Percentiles rank a stretch among this genome's conserved stretches.
Conservation (phyloP, 768 basidiomycete species). For the Naganishia onofrii region DNA sequence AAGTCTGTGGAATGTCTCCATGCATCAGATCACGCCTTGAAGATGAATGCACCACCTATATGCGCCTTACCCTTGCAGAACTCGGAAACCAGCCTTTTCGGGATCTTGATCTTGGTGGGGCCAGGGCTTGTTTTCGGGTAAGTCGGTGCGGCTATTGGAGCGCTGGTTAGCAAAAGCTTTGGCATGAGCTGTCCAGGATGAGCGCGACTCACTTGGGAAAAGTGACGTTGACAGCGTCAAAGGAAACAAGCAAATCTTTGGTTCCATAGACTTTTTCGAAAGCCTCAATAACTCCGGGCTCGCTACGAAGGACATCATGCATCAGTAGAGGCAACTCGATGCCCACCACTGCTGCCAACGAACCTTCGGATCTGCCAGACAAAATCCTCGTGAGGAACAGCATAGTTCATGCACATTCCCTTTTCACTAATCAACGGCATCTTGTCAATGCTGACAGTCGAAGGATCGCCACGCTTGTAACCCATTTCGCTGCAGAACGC, state of each 20-base stretch:
- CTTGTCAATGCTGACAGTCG: slow-evolving; percentile 12
- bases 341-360: no score
- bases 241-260: slow-evolving; percentile 41
- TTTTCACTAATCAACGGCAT: slow-evolving; percentile 24
- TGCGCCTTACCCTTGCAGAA: slow-evolving; percentile 9
- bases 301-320: no score
- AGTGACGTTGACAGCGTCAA: slow-evolving; percentile 30
- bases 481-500: slow-evolving; percentile 7
- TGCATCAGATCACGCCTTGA: neutral
- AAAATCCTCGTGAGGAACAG: slow-evolving; percentile 17
- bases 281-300: slow-evolving; percentile 40
- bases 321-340: no score
- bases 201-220: neutral
- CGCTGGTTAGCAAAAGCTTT: neutral
- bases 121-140: slow-evolving; percentile 8
- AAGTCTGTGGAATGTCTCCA: slow-evolving; percentile 37
- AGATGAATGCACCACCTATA: no score
- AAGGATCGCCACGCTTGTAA: slow-evolving; percentile 14
- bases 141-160: neutral
- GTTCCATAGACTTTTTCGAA: slow-evolving; percentile 48
- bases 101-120: slow-evolving; percentile 22
- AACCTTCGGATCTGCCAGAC: slow-evolving; percentile 22
- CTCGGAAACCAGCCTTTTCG: slow-evolving; percentile 22
- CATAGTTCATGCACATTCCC: slow-evolving; percentile 23
- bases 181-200: neutral